phyloP scores from a whole-genome alignment of 192 early-diverging fungal species.

The Obelidium mucronatum region DNA sequence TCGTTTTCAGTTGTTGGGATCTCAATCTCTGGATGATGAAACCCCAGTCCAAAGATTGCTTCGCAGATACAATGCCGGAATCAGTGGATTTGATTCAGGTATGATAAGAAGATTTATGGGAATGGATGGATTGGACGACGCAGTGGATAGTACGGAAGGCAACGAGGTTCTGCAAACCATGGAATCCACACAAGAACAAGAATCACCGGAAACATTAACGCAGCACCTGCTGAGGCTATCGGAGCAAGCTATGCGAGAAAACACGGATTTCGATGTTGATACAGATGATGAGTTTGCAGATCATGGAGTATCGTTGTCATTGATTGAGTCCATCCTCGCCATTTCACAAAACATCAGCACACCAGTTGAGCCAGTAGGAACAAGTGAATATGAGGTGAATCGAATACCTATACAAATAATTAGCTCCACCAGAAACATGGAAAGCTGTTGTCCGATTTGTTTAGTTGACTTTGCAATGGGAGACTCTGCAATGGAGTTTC shows the following conservation, averaged over 20 bases:
- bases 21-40: constrained; percentile 1
- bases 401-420: constrained; percentile 17
- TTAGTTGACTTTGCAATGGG: constrained; percentile 32
- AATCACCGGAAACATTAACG: neutral
- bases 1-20: neutral
- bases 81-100: constrained; percentile 20
- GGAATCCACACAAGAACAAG: neutral
- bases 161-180: neutral
- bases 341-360: neutral
- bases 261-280: neutral
- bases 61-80: constrained; percentile 23
- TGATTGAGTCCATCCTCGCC: constrained; percentile 20
- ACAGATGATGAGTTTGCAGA: constrained; percentile 4
- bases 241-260: constrained; percentile 12
- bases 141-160: neutral
- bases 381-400: constrained; percentile 5
- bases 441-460: constrained; percentile 37
- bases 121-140: neutral
- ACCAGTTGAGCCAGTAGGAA: neutral
- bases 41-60: constrained; percentile 33
- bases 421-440: constrained; percentile 7
- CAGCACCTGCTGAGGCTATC: constrained; percentile 3
- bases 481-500: constrained; percentile 25
- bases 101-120: constrained; percentile 18
- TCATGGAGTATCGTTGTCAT: neutral